A percentile compares a stretch with the other conserved stretches of the same genome.
Evolutionary conservation across 257 asterid genomes (phyloP).

Genomic region (Euphrasia confusa): DNA sequence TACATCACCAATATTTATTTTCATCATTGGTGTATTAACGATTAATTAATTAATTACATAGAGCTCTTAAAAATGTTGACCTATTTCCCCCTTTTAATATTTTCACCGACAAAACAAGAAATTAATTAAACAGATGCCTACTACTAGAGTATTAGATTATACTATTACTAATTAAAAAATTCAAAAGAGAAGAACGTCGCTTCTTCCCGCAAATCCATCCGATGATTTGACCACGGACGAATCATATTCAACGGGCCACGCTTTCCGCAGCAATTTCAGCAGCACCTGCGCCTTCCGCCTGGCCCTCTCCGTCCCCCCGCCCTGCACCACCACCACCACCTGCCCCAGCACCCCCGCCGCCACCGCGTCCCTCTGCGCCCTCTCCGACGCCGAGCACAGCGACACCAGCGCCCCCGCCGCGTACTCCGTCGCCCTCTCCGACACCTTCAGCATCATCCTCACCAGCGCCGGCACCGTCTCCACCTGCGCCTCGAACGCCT

Average conservation of each 20-base stretch:
- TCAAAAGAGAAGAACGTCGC: slow-evolving; percentile 73
- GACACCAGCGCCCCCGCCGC: slow-evolving; percentile 93
- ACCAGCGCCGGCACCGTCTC: slow-evolving; percentile 77
- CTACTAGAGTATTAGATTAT: no score
- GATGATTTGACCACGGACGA: slow-evolving; percentile 52
- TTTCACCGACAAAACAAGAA: no score
- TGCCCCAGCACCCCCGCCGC: slow-evolving; percentile 80
- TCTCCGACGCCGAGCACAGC: slow-evolving; percentile 72
- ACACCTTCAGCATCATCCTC: slow-evolving; percentile 60
- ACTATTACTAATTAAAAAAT: background rate
- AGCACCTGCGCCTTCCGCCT: slow-evolving; percentile 93
- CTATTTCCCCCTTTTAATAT: no score
- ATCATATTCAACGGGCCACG: slow-evolving; percentile 60
- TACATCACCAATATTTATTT: no score
- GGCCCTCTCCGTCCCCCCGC: slow-evolving; percentile 96
- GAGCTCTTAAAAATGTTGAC: no score
- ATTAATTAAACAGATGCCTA: no score
- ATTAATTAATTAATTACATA: no score
- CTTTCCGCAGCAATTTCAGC: slow-evolving; percentile 66
- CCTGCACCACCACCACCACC: slow-evolving; percentile 73
- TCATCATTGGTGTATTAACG: no score
- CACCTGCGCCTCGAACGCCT: slow-evolving; percentile 66
- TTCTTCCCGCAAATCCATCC: slow-evolving; percentile 61
- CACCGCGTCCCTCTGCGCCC: slow-evolving; percentile 56
- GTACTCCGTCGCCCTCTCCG: slow-evolving; percentile 96